A percentile compares a stretch with the other conserved stretches of the same genome.
Evolutionary conservation across 768 basidiomycete genomes (phyloP).

Genomic region (Crepidotus variabilis): DNA sequence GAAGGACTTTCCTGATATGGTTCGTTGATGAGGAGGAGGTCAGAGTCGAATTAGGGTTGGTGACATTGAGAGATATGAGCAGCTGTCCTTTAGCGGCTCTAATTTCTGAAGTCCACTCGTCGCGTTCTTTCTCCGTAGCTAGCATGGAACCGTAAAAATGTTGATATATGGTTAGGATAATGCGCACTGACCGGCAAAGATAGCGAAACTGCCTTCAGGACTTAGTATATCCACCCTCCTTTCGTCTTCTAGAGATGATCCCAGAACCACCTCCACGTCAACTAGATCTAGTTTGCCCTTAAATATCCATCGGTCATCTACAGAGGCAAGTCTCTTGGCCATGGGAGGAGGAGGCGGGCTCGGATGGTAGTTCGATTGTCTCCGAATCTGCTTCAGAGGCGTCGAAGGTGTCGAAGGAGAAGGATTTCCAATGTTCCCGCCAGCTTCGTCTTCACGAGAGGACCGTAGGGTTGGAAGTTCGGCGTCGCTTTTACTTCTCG

Average conservation of each 20-base stretch:
- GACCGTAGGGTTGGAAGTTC: conserved; percentile 33
- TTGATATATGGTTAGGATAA: not conserved
- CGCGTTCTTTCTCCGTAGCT: conserved; percentile 55
- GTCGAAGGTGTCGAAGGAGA: conserved; percentile 11
- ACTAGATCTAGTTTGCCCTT: conserved; percentile 68
- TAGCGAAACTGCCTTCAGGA: conserved; percentile 72
- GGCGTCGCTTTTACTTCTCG: conserved; percentile 59
- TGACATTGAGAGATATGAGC: conserved; percentile 67
- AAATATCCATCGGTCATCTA: conserved; percentile 69
- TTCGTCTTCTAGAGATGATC: conserved; percentile 46
- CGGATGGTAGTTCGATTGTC: conserved; percentile 4
- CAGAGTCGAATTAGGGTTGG: conserved; percentile 76
- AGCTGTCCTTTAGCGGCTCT: conserved; percentile 66
- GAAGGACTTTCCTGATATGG: conserved; percentile 69
- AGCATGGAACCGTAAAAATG: not conserved
- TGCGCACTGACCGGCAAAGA: conserved; percentile 56
- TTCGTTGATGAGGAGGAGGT: conserved; percentile 74
- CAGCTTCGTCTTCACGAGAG: not conserved
- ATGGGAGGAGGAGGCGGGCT: conserved; percentile 23
- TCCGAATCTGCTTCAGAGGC: conserved; percentile 18
- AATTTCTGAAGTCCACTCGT: conserved; percentile 66
- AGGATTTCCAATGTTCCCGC: not conserved
- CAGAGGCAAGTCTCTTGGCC: conserved; percentile 26
- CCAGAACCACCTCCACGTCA: conserved; percentile 72
- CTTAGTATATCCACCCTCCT: conserved; percentile 69